Conservation (phyloP, 352 stramenopile species). For the Nothophytophthora sp. region DNA sequence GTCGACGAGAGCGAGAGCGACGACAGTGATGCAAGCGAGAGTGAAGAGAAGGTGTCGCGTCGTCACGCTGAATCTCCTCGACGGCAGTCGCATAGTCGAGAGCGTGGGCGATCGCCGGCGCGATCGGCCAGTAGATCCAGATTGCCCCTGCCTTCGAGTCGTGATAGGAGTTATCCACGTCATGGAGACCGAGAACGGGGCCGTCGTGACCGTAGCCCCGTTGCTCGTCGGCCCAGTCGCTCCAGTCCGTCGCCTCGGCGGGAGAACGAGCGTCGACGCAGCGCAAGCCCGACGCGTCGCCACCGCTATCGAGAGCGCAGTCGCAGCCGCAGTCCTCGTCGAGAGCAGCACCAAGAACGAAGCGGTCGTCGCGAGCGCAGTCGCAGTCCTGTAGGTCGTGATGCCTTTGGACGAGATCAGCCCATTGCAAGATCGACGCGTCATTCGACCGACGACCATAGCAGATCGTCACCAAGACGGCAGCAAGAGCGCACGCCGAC, state of each 20-base stretch:
- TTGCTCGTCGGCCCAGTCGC: conserved; percentile 1
- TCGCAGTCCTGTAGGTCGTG: conserved; percentile 8
- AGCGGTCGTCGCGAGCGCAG: conserved; percentile 5
- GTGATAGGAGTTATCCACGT: too few species aligned
- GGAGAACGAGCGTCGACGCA: conserved; percentile 2
- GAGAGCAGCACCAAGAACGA: not conserved
- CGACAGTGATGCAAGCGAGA: conserved; percentile 7
- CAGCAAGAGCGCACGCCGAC: not conserved
- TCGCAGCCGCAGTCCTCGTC: conserved; percentile 17
- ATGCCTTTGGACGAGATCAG: conserved; percentile 27
- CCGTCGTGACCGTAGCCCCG: conserved; percentile 5
- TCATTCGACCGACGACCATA: conserved; percentile 4
- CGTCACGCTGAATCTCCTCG: conserved; percentile 7
- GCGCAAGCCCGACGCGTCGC: too few species aligned
- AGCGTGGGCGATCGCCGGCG: conserved; percentile 12
- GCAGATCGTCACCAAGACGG: conserved; percentile 18
- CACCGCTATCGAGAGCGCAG: conserved; percentile 13
- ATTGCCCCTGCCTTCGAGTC: conserved; percentile 5
- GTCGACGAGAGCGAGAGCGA: conserved; percentile 26
- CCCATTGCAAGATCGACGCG: conserved; percentile 1
- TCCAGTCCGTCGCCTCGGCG: not conserved
- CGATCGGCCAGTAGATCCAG: conserved; percentile 15
- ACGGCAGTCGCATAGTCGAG: too few species aligned
- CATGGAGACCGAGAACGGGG: too few species aligned
- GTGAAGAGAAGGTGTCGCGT: conserved; percentile 19